phyloP scores from a whole-genome alignment of 371 early-diverging fungal genomes.

The Mortierella sp. region DNA sequence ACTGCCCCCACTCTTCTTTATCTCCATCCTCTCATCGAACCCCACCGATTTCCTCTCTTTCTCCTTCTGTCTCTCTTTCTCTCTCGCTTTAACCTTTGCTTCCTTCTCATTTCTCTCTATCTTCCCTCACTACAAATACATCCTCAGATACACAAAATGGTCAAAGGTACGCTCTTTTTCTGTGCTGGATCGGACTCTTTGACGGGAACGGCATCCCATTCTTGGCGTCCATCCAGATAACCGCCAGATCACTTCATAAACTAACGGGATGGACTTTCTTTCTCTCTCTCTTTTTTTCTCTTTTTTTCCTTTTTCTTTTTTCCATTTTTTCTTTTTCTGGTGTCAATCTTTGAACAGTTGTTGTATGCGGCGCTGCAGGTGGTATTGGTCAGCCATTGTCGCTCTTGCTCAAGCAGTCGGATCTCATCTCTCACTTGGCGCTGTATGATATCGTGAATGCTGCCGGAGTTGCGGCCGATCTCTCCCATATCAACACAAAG shows the following conservation, averaged over 20 bases:
- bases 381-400: conserved; percentile 96
- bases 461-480: conserved; percentile 81
- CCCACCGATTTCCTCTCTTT: neutral
- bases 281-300: conserved; percentile 17
- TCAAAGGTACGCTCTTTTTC: conserved; percentile 26
- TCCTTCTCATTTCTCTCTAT: neutral
- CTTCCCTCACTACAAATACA: neutral
- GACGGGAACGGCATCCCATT: neutral
- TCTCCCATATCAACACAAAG: conserved; percentile 79
- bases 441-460: conserved; percentile 83
- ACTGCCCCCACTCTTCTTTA: neutral
- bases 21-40: conserved; percentile 3
- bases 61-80: neutral
- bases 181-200: neutral
- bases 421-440: conserved; percentile 69
- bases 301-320: conserved; percentile 5
- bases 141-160: conserved; percentile 18
- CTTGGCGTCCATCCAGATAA: neutral
- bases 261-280: conserved; percentile 21
- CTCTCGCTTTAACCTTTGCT: neutral
- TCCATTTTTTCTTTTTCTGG: conserved; percentile 31
- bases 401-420: conserved; percentile 83
- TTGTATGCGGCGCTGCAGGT: conserved; percentile 86
- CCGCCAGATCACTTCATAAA: too few species aligned
- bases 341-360: conserved; percentile 64